Conservation (phyloP, 2,329 filamentous ascomycete genomes). For the Gaeumannomyces tritici region DNA sequence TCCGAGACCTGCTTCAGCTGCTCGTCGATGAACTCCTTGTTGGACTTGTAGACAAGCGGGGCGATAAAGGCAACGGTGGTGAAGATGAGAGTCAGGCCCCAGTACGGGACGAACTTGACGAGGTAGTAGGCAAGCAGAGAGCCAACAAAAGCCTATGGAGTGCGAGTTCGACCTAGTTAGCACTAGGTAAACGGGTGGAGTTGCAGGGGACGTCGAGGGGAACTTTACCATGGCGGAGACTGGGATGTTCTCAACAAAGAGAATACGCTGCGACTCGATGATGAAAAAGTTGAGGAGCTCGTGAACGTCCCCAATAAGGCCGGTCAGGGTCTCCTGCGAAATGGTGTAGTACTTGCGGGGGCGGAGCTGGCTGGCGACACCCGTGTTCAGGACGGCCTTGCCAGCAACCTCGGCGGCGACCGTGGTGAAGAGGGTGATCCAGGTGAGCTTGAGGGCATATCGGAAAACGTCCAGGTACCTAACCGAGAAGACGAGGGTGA, state of each 20-base stretch:
- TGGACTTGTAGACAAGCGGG: slow-evolving; percentile 55
- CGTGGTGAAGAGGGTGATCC: slow-evolving; percentile 50
- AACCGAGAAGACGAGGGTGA: slow-evolving; percentile 51
- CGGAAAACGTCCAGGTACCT: slow-evolving; percentile 58
- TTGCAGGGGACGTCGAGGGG: background rate
- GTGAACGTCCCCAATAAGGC: slow-evolving; percentile 52
- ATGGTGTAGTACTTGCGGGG: slow-evolving; percentile 60
- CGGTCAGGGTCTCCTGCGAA: slow-evolving; percentile 51
- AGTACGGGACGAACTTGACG: slow-evolving; percentile 61
- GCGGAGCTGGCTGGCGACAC: slow-evolving; percentile 55
- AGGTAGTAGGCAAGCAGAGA: slow-evolving; percentile 59
- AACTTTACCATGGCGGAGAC: slow-evolving; percentile 50
- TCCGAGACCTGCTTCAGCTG: slow-evolving; percentile 49
- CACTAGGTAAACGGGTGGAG: too few relatives aligned
- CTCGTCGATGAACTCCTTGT: slow-evolving; percentile 60
- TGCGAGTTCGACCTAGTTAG: background rate
- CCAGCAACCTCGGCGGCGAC: slow-evolving; percentile 51
- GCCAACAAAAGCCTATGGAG: slow-evolving; percentile 42
- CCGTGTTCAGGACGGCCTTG: slow-evolving; percentile 50
- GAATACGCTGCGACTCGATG: slow-evolving; percentile 58
- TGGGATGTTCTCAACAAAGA: slow-evolving; percentile 58
- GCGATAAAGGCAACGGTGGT: slow-evolving; percentile 51
- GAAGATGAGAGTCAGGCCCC: slow-evolving; percentile 53
- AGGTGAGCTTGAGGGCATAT: slow-evolving; percentile 56
- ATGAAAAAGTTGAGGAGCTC: slow-evolving; percentile 65